phyloP scores from a whole-genome alignment of 805 yeast genomes.

The Metschnikowia corniflorae region DNA sequence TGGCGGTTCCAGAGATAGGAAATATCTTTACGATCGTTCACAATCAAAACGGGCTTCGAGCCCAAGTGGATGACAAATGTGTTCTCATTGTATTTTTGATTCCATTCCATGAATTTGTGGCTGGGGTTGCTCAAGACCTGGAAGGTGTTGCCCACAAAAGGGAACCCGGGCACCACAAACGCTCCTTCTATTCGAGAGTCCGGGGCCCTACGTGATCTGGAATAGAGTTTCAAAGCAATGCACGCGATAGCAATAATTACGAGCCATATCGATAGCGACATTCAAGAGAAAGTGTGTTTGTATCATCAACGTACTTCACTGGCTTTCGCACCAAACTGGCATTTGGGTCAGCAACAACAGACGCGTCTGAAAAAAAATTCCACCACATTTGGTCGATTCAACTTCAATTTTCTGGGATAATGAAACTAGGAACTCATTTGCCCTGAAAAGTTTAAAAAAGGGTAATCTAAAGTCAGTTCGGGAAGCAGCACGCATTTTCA shows the following conservation, averaged over 20 bases:
- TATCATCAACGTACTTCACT: too few relatives aligned
- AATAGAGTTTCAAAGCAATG: neutral
- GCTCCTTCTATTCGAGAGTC: constrained; percentile 30
- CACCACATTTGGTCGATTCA: too few relatives aligned
- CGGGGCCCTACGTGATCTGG: neutral
- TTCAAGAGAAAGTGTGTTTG: neutral
- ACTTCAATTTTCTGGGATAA: too few relatives aligned
- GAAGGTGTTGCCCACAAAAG: constrained; percentile 50
- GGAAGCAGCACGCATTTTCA: too few relatives aligned
- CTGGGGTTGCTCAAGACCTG: constrained; percentile 51
- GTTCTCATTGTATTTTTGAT: constrained; percentile 33
- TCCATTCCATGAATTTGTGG: constrained; percentile 43
- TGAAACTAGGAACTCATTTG: too few relatives aligned
- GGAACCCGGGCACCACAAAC: constrained; percentile 44
- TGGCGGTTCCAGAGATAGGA: constrained; percentile 47
- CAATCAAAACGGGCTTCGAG: constrained; percentile 52
- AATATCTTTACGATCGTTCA: constrained; percentile 59
- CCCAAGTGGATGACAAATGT: constrained; percentile 69
- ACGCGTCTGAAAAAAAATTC: too few relatives aligned
- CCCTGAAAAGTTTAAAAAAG: too few relatives aligned
- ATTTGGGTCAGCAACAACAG: too few relatives aligned
- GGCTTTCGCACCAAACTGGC: too few relatives aligned
- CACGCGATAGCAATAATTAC: neutral
- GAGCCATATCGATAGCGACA: constrained; percentile 8
- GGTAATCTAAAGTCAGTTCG: too few relatives aligned